Evolutionary conservation across 371 early-diverging fungal species (phyloP).

Genomic region (Mucor irregularis): DNA sequence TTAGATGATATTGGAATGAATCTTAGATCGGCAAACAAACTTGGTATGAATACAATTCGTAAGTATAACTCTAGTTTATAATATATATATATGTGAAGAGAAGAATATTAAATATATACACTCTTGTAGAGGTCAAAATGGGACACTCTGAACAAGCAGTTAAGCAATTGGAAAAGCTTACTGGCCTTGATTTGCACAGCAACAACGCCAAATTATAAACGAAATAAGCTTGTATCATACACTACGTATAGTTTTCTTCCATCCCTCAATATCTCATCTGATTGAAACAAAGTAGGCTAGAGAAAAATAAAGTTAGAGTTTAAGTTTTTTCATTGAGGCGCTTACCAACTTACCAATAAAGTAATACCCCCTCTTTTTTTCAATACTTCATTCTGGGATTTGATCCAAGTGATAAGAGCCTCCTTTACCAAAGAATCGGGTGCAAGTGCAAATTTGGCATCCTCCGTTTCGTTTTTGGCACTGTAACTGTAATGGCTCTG

Average conservation of each 20-base stretch:
- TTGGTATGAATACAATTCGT: conserved; percentile 69
- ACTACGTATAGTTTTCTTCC: conserved; percentile 24
- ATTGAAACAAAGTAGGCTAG: conserved; percentile 18
- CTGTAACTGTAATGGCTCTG: neutral
- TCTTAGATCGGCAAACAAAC: conserved; percentile 59
- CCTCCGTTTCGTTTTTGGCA: conserved; percentile 5
- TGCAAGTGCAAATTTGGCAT: conserved; percentile 22
- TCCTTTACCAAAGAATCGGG: conserved; percentile 27
- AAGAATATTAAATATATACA: conserved; percentile 10
- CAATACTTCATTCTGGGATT: conserved; percentile 9
- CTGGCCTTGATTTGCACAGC: conserved; percentile 36
- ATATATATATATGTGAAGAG: neutral
- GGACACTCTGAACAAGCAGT: conserved; percentile 64
- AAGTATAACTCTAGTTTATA: conserved; percentile 18
- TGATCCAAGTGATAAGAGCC: conserved; percentile 21
- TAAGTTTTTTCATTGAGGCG: neutral
- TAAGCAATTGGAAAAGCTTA: conserved; percentile 43
- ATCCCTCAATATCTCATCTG: conserved; percentile 22
- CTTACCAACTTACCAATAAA: conserved; percentile 4
- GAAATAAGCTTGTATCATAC: conserved; percentile 16
- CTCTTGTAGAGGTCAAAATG: conserved; percentile 51
- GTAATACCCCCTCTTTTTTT: conserved; percentile 6
- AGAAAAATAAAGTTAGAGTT: too few species aligned
- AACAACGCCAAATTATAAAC: conserved; percentile 5
- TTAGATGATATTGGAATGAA: conserved; percentile 81